These are phyloP conservation scores for Immersiella caudata DNA, from an alignment of 495 filamentous ascomycete genomes.

Conservation along the genomic window DNA sequence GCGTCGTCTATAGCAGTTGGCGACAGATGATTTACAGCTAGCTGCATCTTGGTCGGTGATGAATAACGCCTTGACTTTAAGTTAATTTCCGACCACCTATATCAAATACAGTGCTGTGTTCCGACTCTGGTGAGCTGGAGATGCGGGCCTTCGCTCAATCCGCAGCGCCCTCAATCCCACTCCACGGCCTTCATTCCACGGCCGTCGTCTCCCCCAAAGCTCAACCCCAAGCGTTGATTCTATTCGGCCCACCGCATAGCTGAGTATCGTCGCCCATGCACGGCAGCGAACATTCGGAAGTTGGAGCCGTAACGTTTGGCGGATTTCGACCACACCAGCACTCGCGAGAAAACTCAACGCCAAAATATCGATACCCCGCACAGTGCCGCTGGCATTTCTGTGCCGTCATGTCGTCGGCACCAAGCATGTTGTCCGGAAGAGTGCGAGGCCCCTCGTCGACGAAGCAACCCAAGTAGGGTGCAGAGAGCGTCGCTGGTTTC, in stretches of 20 bases:
- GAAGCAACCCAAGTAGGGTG: constrained; percentile 1
- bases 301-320: not conserved
- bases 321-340: not conserved
- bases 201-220: not conserved
- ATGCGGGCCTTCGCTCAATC: too few relatives aligned
- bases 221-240: not conserved
- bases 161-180: too few relatives aligned
- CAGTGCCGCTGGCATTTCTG: not conserved
- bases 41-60: too few relatives aligned
- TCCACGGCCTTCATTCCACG: too few relatives aligned
- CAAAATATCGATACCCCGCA: constrained; percentile 1
- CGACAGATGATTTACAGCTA: too few relatives aligned
- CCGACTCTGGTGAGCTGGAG: too few relatives aligned
- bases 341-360: constrained; percentile 1
- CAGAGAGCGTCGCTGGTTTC: not conserved
- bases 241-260: not conserved
- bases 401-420: constrained; percentile 2
- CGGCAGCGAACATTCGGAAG: not conserved
- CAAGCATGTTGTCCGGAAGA: not conserved
- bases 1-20: too few relatives aligned
- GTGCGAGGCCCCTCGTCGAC: not conserved
- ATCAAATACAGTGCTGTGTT: too few relatives aligned
- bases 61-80: too few relatives aligned
- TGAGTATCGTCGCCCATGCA: not conserved
- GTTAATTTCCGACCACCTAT: too few relatives aligned